Evolutionary conservation across 2,329 filamentous ascomycete species (phyloP).

Genomic region (Exophiala sp.): DNA sequence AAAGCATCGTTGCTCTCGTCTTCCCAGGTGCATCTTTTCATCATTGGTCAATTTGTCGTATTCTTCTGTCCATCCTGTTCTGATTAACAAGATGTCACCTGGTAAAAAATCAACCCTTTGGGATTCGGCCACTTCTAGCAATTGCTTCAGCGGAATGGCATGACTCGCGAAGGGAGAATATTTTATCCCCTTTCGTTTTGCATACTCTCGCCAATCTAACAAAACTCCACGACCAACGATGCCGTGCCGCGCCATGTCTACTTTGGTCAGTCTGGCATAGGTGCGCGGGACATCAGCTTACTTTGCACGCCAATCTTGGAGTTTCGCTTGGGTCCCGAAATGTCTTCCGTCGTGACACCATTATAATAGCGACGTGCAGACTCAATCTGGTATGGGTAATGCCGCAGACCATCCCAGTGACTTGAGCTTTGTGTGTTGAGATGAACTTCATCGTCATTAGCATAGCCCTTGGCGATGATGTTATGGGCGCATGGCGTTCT

Average conservation of each 20-base stretch:
- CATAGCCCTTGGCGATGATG: no score
- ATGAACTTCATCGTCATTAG: no score
- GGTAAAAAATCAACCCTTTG: not conserved
- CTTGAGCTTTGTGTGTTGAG: no score
- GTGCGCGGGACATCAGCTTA: not conserved
- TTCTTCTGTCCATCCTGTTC: not conserved
- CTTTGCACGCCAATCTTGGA: constrained; percentile 22
- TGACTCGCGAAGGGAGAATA: not conserved
- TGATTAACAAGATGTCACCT: not conserved
- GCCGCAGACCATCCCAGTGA: constrained; percentile 24
- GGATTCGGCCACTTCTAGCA: not conserved
- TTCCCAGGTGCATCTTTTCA: not conserved
- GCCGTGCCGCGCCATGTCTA: constrained; percentile 16
- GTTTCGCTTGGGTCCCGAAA: constrained; percentile 15
- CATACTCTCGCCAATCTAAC: constrained; percentile 22
- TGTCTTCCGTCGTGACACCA: constrained; percentile 20
- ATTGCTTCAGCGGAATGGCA: not conserved
- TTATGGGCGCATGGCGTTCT: no score
- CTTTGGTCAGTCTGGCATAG: not conserved
- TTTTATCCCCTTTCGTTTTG: constrained; percentile 3
- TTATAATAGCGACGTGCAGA: constrained; percentile 23
- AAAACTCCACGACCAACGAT: constrained; percentile 22
- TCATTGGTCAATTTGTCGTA: not conserved
- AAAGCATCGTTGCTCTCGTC: not conserved
- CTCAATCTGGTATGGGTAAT: constrained; percentile 19